These are phyloP conservation scores for Candida nonsorbophila DNA, from an alignment of 805 yeast species.

Conservation along the genomic window DNA sequence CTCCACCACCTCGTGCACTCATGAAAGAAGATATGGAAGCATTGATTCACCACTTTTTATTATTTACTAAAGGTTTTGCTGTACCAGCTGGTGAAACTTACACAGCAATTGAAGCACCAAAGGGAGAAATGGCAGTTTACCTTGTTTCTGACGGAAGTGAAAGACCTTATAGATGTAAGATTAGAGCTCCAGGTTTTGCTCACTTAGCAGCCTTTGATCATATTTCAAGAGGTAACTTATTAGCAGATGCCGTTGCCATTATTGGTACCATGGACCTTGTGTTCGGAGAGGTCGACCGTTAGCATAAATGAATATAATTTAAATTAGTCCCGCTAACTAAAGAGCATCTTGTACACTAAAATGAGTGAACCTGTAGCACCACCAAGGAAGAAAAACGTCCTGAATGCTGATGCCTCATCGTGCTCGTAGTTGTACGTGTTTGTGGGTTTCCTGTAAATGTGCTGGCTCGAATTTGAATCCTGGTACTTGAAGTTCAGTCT, in stretches of 20 bases:
- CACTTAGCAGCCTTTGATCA: conserved; percentile 87
- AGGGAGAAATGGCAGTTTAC: conserved; percentile 92
- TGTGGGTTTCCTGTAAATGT: conserved; percentile 4
- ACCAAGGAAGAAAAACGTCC: conserved; percentile 19
- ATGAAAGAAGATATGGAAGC: conserved; percentile 95
- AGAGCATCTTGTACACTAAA: conserved; percentile 18
- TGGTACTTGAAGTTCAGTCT: neutral
- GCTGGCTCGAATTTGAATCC: conserved; percentile 3
- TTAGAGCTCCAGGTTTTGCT: conserved; percentile 92
- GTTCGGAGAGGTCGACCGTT: conserved; percentile 92
- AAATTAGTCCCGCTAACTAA: conserved; percentile 2
- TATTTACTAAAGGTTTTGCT: conserved; percentile 82
- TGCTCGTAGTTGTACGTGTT: conserved; percentile 21
- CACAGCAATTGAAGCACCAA: conserved; percentile 89
- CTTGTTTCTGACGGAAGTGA: conserved; percentile 86
- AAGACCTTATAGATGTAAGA: conserved; percentile 88
- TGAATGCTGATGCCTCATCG: conserved; percentile 15
- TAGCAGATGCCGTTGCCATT: conserved; percentile 90
- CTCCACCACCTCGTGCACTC: conserved; percentile 72
- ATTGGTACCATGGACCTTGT: conserved; percentile 95
- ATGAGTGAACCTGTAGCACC: conserved; percentile 27
- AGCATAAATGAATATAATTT: conserved; percentile 10
- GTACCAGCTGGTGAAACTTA: conserved; percentile 91
- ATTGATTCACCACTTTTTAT: conserved; percentile 80
- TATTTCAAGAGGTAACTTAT: conserved; percentile 76